phyloP scores from a whole-genome alignment of 2,329 filamentous ascomycete species.

The Didymella arachidicola region DNA sequence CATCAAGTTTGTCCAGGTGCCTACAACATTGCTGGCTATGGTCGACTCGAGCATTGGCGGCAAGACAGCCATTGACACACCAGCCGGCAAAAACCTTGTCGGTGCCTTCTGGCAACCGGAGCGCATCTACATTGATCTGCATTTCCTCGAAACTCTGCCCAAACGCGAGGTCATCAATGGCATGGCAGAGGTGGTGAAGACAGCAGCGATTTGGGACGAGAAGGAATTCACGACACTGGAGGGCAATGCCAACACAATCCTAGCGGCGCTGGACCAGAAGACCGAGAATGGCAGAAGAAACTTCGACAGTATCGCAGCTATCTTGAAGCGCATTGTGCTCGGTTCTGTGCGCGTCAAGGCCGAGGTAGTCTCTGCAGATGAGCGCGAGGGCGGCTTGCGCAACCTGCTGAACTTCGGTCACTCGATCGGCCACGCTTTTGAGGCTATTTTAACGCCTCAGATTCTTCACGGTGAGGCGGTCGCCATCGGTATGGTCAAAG shows the following conservation, averaged over 20 bases:
- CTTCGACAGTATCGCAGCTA: slow-evolving; percentile 70
- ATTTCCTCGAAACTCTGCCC: slow-evolving; percentile 89
- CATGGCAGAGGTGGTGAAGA: slow-evolving; percentile 98
- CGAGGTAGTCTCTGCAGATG: slow-evolving; percentile 90
- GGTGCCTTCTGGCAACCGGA: slow-evolving; percentile 97
- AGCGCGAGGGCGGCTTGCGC: slow-evolving; percentile 89
- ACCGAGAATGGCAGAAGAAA: slow-evolving; percentile 64
- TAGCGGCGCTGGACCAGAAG: slow-evolving; percentile 73
- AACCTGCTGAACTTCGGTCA: slow-evolving; percentile 98
- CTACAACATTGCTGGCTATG: slow-evolving; percentile 94
- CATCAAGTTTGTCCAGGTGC: slow-evolving; percentile 94
- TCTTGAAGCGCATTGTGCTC: slow-evolving; percentile 72
- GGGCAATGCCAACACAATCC: slow-evolving; percentile 77
- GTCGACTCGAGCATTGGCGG: slow-evolving; percentile 98
- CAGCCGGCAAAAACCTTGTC: slow-evolving; percentile 93
- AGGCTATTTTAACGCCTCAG: slow-evolving; percentile 94
- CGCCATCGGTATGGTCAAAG: slow-evolving; percentile 97
- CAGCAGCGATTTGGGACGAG: slow-evolving; percentile 94
- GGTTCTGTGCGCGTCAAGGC: slow-evolving; percentile 95
- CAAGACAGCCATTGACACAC: slow-evolving; percentile 97
- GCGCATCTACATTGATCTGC: slow-evolving; percentile 91
- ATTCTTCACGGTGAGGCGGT: slow-evolving; percentile 95
- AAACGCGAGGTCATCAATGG: slow-evolving; percentile 96
- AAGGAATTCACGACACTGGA: slow-evolving; percentile 85
- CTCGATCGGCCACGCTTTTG: slow-evolving; percentile 95